phyloP scores from a whole-genome alignment of 257 asterid genomes.

The Leptodermis oblonga region DNA sequence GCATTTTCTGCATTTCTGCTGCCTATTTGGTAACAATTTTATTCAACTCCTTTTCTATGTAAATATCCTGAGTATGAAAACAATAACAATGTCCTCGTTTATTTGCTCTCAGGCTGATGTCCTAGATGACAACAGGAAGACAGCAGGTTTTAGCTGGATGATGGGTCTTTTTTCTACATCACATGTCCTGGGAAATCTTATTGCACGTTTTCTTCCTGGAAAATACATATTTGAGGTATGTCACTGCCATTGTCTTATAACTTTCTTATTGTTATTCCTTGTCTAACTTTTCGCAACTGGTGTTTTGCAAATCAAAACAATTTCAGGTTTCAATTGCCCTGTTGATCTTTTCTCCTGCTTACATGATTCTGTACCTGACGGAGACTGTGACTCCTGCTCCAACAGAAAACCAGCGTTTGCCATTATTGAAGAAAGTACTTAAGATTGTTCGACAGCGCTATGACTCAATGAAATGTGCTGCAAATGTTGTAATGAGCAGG shows the following conservation, averaged over 20 bases:
- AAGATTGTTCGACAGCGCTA: conserved; percentile 56
- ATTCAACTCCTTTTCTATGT: conserved; percentile 6
- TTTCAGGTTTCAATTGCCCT: conserved; percentile 80
- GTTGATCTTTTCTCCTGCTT: conserved; percentile 54
- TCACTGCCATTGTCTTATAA: conserved; percentile 5
- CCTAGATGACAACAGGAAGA: conserved; percentile 50
- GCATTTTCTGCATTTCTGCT: conserved; percentile 83
- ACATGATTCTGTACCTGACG: conserved; percentile 56
- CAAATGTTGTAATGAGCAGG: conserved; percentile 60
- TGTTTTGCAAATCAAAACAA: neutral
- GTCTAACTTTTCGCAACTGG: conserved; percentile 1
- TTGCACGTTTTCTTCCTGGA: conserved; percentile 86
- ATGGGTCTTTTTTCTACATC: conserved; percentile 90
- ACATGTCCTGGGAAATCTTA: conserved; percentile 70
- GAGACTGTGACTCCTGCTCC: conserved; percentile 59
- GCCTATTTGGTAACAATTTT: conserved; percentile 74
- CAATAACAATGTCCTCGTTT: neutral
- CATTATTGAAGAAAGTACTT: conserved; percentile 41
- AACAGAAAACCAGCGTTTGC: conserved; percentile 25
- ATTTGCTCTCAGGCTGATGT: conserved; percentile 71
- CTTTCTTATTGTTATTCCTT: conserved; percentile 2
- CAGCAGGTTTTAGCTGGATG: conserved; percentile 85
- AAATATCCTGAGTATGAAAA: conserved; percentile 6
- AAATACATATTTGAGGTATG: conserved; percentile 64
- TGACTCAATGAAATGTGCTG: conserved; percentile 67